Conservation (phyloP, 768 basidiomycete genomes). For the Suillus clintonianus region DNA sequence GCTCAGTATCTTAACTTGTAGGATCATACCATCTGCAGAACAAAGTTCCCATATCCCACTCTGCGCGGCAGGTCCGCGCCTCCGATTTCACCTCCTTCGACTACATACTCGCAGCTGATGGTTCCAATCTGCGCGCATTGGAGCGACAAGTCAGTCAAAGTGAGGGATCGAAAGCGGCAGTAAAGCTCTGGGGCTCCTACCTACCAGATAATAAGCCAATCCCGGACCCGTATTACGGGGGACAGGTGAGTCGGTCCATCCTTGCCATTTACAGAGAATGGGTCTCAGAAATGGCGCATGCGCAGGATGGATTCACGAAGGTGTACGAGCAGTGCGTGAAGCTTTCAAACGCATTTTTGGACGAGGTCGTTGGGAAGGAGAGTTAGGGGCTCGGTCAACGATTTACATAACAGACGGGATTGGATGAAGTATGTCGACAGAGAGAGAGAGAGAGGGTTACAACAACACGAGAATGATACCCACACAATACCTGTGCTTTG, state of each 20-base stretch:
- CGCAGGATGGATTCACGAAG: slow-evolving; percentile 69
- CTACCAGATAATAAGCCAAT: slow-evolving; percentile 64
- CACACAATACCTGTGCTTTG: background rate
- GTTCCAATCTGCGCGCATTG: slow-evolving; percentile 68
- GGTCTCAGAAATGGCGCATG: background rate
- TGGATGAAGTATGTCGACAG: background rate
- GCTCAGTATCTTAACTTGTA: background rate
- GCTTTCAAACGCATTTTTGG: slow-evolving; percentile 80
- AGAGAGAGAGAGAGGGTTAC: too few species aligned
- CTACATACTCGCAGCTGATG: slow-evolving; percentile 86
- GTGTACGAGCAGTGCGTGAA: slow-evolving; percentile 76
- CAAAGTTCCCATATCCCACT: slow-evolving; percentile 67
- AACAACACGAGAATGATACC: background rate
- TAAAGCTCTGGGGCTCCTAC: slow-evolving; percentile 83
- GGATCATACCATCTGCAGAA: slow-evolving; percentile 46
- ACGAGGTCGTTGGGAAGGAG: slow-evolving; percentile 49
- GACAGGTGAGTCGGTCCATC: slow-evolving; percentile 47
- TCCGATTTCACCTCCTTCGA: slow-evolving; percentile 77
- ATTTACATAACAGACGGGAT: background rate
- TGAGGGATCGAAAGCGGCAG: slow-evolving; percentile 51
- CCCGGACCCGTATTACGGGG: slow-evolving; percentile 84
- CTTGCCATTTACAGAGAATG: background rate
- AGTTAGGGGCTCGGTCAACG: background rate
- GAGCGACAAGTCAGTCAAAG: slow-evolving; percentile 16
- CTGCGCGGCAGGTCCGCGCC: slow-evolving; percentile 61